Conservation (phyloP, 257 asterid genomes). For the Solanum megistacrolobum region DNA sequence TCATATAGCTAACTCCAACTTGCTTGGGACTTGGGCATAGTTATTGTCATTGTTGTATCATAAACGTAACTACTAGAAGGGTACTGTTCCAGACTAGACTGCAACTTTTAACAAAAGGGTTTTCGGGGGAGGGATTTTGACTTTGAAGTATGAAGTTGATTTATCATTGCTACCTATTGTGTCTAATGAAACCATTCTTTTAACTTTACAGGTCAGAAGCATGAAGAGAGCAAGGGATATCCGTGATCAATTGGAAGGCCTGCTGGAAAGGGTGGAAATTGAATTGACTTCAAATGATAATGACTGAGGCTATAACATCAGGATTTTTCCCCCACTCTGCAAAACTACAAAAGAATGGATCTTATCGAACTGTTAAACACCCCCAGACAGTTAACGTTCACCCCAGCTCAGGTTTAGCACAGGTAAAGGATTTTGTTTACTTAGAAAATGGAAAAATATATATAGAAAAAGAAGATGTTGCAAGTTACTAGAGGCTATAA, state of each 20-base stretch:
- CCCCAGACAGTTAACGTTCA: constrained; percentile 83
- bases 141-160: background rate
- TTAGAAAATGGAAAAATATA: background rate
- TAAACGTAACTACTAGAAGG: background rate
- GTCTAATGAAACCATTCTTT: background rate
- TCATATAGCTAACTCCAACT: background rate
- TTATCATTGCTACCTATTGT: background rate
- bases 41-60: background rate
- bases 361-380: constrained; percentile 70
- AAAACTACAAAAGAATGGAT: constrained; percentile 67
- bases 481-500: background rate
- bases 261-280: constrained; percentile 80
- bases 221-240: constrained; percentile 95
- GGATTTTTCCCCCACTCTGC: constrained; percentile 83
- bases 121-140: background rate
- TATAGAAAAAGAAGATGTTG: background rate
- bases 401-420: constrained; percentile 81
- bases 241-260: constrained; percentile 87
- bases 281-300: constrained; percentile 44
- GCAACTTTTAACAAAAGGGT: background rate
- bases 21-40: background rate
- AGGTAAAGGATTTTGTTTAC: constrained; percentile 18
- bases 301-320: constrained; percentile 63
- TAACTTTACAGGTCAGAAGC: constrained; percentile 62
- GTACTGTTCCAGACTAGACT: background rate